These are phyloP conservation scores for Blastobotrys muscicola DNA, from an alignment of 805 yeast genomes.

Conservation along the genomic window DNA sequence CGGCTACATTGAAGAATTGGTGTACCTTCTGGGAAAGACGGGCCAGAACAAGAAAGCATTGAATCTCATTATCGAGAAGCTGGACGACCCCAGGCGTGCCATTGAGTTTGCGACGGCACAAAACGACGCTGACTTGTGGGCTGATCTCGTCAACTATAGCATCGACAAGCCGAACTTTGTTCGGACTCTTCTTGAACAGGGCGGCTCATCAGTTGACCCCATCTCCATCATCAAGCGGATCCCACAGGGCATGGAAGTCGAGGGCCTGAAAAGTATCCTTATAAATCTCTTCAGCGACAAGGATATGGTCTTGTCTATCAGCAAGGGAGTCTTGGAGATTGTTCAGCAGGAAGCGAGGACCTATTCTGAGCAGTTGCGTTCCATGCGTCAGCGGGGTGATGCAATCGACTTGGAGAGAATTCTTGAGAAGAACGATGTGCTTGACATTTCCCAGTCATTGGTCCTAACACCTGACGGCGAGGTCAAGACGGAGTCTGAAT, in stretches of 20 bases:
- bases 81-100: conserved; percentile 73
- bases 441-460: conserved; percentile 13
- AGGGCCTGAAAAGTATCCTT: conserved; percentile 54
- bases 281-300: conserved; percentile 54
- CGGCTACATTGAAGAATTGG: conserved; percentile 58
- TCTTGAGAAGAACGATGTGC: not conserved
- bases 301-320: conserved; percentile 40
- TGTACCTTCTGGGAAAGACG: conserved; percentile 68
- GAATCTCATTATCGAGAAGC: conserved; percentile 61
- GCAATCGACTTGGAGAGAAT: conserved; percentile 19
- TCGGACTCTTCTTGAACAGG: conserved; percentile 51
- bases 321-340: conserved; percentile 45
- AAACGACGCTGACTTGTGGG: conserved; percentile 75
- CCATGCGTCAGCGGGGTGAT: conserved; percentile 28
- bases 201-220: conserved; percentile 46
- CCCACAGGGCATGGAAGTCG: conserved; percentile 51
- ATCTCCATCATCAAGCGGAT: conserved; percentile 58
- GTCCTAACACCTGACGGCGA: conserved; percentile 12
- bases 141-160: conserved; percentile 59
- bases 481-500: conserved; percentile 25
- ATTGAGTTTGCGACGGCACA: conserved; percentile 63
- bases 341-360: conserved; percentile 42
- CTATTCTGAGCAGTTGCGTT: conserved; percentile 26
- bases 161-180: conserved; percentile 68
- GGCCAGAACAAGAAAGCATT: conserved; percentile 76